These are phyloP conservation scores for Aspergillus uvarum DNA, from an alignment of 2,329 filamentous ascomycete genomes.

Conservation along the genomic window DNA sequence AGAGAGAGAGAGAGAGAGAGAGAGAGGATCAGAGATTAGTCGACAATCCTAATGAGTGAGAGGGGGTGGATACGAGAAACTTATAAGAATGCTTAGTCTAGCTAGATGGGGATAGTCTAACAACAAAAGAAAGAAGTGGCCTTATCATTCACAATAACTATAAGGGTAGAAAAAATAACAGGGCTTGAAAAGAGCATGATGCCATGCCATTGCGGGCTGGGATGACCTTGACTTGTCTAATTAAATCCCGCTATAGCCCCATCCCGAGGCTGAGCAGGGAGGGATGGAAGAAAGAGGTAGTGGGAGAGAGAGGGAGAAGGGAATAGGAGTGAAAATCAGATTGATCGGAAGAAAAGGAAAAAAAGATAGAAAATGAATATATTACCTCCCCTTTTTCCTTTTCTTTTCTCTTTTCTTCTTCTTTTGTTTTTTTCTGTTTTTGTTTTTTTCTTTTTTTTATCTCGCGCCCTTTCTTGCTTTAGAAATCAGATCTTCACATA, in stretches of 20 bases:
- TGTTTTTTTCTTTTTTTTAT: no score
- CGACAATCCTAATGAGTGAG: neutral
- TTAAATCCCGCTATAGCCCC: neutral
- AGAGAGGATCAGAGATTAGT: neutral
- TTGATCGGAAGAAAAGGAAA: neutral
- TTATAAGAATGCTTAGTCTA: neutral
- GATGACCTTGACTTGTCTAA: neutral
- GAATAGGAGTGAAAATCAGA: neutral
- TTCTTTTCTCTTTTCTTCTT: no score
- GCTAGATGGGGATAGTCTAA: neutral
- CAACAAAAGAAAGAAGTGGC: no score
- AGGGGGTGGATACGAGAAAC: neutral
- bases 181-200: neutral
- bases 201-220: neutral
- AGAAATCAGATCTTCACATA: no score
- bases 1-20: neutral
- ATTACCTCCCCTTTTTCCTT: no score
- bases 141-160: no score
- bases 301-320: neutral
- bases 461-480: no score
- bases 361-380: no score
- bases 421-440: no score
- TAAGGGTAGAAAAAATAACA: no score
- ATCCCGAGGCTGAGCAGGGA: neutral
- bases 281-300: neutral